A percentile compares a stretch with the other conserved stretches of the same genome.
These are phyloP conservation scores for Leucosporidium scottii DNA, from an alignment of 768 basidiomycete genomes.

Conservation along the genomic window DNA sequence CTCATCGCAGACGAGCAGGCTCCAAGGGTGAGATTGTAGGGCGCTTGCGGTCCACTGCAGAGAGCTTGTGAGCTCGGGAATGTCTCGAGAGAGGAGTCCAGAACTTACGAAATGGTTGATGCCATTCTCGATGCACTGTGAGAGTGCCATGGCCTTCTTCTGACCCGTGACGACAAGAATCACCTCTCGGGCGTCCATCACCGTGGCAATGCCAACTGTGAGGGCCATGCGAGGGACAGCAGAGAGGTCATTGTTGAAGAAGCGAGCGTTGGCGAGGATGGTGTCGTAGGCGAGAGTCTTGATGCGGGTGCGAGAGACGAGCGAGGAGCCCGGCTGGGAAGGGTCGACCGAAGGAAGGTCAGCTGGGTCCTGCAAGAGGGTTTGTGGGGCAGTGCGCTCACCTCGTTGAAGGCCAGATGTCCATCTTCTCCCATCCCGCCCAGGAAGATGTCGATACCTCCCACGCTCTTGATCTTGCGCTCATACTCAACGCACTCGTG, in stretches of 20 bases:
- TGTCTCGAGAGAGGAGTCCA: neutral
- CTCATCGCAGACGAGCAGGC: slow-evolving; percentile 80
- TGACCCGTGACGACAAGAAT: slow-evolving; percentile 79
- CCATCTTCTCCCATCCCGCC: slow-evolving; percentile 93
- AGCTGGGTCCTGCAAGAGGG: neutral
- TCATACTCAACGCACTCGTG: slow-evolving; percentile 78
- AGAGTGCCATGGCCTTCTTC: slow-evolving; percentile 73
- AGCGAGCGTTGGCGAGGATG: slow-evolving; percentile 84
- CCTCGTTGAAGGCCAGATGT: slow-evolving; percentile 60
- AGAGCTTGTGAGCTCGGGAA: too few species aligned
- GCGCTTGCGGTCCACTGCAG: slow-evolving; percentile 49
- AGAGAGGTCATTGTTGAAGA: slow-evolving; percentile 71
- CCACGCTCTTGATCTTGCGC: slow-evolving; percentile 61
- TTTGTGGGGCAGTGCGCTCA: slow-evolving; percentile 37
- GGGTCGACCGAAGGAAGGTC: neutral
- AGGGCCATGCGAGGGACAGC: slow-evolving; percentile 63
- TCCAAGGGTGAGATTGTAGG: slow-evolving; percentile 79
- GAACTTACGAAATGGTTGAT: slow-evolving; percentile 69
- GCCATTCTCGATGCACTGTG: slow-evolving; percentile 84
- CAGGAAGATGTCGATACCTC: slow-evolving; percentile 85
- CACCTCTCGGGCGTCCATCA: slow-evolving; percentile 74
- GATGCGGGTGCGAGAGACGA: slow-evolving; percentile 77
- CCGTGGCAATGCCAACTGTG: slow-evolving; percentile 81
- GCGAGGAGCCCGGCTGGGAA: slow-evolving; percentile 59
- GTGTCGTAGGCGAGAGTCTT: slow-evolving; percentile 90